phyloP scores from a whole-genome alignment of 2,329 filamentous ascomycete genomes.

The Ophiostoma himal-ulmi region DNA sequence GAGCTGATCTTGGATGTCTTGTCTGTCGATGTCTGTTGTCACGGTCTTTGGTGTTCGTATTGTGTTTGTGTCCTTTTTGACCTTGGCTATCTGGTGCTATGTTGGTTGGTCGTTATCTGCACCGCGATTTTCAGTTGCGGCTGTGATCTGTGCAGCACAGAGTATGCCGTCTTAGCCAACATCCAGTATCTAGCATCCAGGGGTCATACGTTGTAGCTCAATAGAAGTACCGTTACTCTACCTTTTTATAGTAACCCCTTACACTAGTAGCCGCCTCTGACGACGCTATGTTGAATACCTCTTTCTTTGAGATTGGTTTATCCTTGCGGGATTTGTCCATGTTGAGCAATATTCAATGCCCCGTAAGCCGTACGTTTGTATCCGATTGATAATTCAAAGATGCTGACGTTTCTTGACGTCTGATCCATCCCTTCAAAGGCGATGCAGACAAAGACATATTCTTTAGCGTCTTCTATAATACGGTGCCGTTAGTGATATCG shows the following conservation, averaged over 20 bases:
- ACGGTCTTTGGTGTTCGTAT: too few relatives aligned
- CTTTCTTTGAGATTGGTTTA: background rate
- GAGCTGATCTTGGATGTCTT: background rate
- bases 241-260: background rate
- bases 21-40: background rate
- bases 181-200: background rate
- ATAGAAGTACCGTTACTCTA: background rate
- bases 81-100: too few relatives aligned
- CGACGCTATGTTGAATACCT: slow-evolving; percentile 3
- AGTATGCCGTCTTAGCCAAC: background rate
- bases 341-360: background rate
- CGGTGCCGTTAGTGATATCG: background rate
- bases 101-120: too few relatives aligned
- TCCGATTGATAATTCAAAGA: background rate
- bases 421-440: background rate
- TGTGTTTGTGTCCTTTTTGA: background rate
- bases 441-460: background rate
- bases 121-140: background rate
- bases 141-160: background rate
- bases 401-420: background rate
- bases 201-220: background rate
- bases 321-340: background rate
- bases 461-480: background rate
- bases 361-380: background rate
- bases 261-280: background rate